These are phyloP conservation scores for Stentor roeselii DNA, from an alignment of 73 alveolate genomes.

Conservation along the genomic window DNA sequence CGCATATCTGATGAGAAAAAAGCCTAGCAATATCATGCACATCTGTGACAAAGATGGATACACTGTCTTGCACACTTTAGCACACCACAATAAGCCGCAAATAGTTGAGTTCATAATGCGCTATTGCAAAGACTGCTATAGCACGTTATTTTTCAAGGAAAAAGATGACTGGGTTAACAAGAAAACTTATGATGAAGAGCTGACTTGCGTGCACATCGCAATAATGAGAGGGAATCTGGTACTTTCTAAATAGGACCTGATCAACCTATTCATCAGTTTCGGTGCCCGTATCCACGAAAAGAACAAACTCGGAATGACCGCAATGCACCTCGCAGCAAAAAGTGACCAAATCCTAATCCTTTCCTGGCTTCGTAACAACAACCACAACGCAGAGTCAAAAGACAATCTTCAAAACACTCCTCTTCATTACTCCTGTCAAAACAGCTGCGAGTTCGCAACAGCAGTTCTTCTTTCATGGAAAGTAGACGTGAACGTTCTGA, in stretches of 20 bases:
- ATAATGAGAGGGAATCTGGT: conserved; percentile 70
- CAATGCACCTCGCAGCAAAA: conserved; percentile 86
- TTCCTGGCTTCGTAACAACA: background rate
- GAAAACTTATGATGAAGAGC: conserved; percentile 62
- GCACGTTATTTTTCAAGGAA: background rate
- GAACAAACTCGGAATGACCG: conserved; percentile 71
- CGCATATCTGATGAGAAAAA: background rate
- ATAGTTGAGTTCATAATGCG: conserved; percentile 4
- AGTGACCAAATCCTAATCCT: conserved; percentile 59
- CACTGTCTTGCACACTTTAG: background rate
- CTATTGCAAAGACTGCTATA: background rate
- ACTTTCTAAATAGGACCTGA: conserved; percentile 25
- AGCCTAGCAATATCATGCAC: background rate
- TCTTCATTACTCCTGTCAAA: conserved; percentile 86
- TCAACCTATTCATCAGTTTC: conserved; percentile 52
- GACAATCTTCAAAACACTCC: conserved; percentile 65
- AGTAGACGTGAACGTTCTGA: conserved; percentile 62
- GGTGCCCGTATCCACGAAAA: conserved; percentile 66
- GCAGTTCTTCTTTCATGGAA: conserved; percentile 76
- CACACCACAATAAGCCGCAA: background rate
- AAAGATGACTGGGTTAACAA: conserved; percentile 38
- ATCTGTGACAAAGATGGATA: conserved; percentile 4
- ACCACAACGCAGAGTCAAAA: background rate
- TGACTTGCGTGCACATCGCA: conserved; percentile 77
- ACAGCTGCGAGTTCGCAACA: conserved; percentile 73